phyloP scores from a whole-genome alignment of 2,329 filamentous ascomycete species.

The Lachnellula cervina region DNA sequence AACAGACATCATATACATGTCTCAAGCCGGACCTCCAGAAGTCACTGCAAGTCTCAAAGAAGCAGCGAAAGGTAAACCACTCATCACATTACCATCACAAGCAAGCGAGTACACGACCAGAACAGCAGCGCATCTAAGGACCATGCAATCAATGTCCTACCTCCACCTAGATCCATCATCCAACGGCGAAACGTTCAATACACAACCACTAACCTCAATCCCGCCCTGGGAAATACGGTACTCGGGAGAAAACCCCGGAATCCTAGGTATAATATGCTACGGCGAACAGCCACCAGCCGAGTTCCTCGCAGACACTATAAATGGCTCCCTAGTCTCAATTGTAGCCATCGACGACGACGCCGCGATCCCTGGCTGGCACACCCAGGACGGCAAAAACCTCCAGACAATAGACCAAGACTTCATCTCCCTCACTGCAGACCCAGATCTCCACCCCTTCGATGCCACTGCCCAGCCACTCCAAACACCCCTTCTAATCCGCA shows the following conservation, averaged over 20 bases:
- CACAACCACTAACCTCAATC: conserved; percentile 49
- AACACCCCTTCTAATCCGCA: conserved; percentile 31
- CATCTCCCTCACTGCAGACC: conserved; percentile 3
- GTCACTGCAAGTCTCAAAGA: conserved; percentile 48
- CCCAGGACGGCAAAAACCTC: neutral
- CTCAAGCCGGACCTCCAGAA: conserved; percentile 54
- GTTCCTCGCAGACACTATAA: conserved; percentile 59
- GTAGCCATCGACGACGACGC: conserved; percentile 51
- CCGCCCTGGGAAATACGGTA: conserved; percentile 62
- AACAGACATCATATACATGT: conserved; percentile 64
- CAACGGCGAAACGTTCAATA: conserved; percentile 32
- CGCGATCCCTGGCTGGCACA: conserved; percentile 41
- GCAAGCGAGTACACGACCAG: conserved; percentile 49
- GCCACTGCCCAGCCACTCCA: conserved; percentile 4
- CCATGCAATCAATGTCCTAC: conserved; percentile 77
- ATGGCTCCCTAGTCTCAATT: conserved; percentile 65
- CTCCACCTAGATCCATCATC: conserved; percentile 50
- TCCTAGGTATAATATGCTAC: conserved; percentile 64
- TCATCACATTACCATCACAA: conserved; percentile 56
- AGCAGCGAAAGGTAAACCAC: conserved; percentile 35
- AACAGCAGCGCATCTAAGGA: conserved; percentile 60
- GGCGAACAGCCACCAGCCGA: conserved; percentile 56
- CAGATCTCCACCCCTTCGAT: conserved; percentile 9
- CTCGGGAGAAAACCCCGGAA: conserved; percentile 42
- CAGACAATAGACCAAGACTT: neutral